Evolutionary conservation across 768 basidiomycete species (phyloP).

Genomic region (Agaricus sinodeliciosus): DNA sequence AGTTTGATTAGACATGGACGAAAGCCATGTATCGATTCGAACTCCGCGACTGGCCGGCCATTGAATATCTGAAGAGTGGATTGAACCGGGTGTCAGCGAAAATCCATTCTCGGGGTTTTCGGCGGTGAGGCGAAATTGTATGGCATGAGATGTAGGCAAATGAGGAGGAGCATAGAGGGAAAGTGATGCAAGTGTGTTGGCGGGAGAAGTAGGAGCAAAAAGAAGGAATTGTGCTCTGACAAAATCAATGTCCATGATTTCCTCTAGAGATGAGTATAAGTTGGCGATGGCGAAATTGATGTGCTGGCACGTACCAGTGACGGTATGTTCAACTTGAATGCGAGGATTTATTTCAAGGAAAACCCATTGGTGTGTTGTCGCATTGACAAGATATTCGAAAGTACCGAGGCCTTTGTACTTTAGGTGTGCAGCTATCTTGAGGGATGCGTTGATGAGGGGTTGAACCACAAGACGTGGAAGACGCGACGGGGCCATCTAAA

Average conservation of each 20-base stretch:
- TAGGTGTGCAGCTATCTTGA: slow-evolving; percentile 71
- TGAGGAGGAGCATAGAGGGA: slow-evolving; percentile 63
- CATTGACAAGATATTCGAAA: slow-evolving; percentile 81
- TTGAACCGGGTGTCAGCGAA: slow-evolving; percentile 81
- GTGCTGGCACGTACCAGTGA: slow-evolving; percentile 51
- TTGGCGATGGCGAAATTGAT: background rate
- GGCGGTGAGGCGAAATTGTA: slow-evolving; percentile 87
- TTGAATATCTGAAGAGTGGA: slow-evolving; percentile 60
- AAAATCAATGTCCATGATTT: slow-evolving; percentile 84
- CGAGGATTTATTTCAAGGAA: slow-evolving; percentile 91
- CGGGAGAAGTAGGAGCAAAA: slow-evolving; percentile 39
- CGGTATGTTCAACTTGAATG: slow-evolving; percentile 91
- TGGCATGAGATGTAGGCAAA: slow-evolving; percentile 66
- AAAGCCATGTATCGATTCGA: slow-evolving; percentile 80
- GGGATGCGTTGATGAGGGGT: slow-evolving; percentile 65
- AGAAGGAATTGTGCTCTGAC: slow-evolving; percentile 88
- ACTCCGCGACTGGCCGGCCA: slow-evolving; percentile 84
- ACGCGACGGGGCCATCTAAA: slow-evolving; percentile 63
- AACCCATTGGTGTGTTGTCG: slow-evolving; percentile 66
- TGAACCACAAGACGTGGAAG: slow-evolving; percentile 63
- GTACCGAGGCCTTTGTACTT: slow-evolving; percentile 84
- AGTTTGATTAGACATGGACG: slow-evolving; percentile 52
- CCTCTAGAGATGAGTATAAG: slow-evolving; percentile 43
- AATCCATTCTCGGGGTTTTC: slow-evolving; percentile 73
- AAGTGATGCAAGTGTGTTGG: slow-evolving; percentile 66